Conservation (phyloP, 129 eudicot genomes). For the Helichrysum umbraculigerum region DNA sequence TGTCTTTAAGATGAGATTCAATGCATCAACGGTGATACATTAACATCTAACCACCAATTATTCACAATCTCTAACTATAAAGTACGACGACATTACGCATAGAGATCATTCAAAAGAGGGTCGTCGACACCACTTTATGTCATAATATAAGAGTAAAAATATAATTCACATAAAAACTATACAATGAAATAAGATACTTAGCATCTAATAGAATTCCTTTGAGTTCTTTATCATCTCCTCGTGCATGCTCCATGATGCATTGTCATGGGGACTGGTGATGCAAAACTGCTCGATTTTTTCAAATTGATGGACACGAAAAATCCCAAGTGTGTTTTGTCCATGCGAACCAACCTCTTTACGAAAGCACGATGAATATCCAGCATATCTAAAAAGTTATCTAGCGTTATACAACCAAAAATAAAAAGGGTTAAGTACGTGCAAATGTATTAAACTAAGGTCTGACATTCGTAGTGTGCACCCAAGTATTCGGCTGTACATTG, state of each 20-base stretch:
- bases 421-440: no score
- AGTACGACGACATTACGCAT: no score
- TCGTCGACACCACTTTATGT: no score
- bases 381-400: conserved; percentile 56
- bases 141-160: neutral
- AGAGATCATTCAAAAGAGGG: no score
- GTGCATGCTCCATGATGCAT: conserved; percentile 83
- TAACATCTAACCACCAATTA: neutral
- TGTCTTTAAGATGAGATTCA: no score
- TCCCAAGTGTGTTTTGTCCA: conserved; percentile 95
- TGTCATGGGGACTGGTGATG: conserved; percentile 73
- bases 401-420: conserved; percentile 13
- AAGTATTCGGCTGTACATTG: no score
- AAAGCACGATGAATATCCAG: conserved; percentile 95
- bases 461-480: no score
- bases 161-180: neutral
- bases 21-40: no score
- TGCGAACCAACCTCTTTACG: conserved; percentile 98
- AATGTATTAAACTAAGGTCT: no score
- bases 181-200: conserved; percentile 16
- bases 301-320: conserved; percentile 94
- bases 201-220: conserved; percentile 84
- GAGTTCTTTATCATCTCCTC: conserved; percentile 94
- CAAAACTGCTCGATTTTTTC: conserved; percentile 95
- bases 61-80: neutral